Conservation (phyloP, 2,329 filamentous ascomycete species). For the Aureobasidium subglaciale region DNA sequence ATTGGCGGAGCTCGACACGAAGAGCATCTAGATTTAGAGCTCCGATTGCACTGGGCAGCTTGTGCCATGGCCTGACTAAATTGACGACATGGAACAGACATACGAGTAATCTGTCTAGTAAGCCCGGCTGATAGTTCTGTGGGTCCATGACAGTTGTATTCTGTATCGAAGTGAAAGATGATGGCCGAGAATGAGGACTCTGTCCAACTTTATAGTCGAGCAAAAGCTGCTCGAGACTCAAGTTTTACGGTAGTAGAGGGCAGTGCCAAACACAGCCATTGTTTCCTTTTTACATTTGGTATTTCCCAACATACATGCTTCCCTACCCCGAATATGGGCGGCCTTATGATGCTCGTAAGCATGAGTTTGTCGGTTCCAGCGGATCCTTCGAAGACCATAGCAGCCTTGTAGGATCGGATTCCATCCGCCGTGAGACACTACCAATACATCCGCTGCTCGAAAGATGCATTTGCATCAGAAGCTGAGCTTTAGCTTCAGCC, state of each 20-base stretch:
- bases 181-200: too few relatives aligned
- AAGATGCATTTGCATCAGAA: background rate
- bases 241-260: background rate
- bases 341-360: too few relatives aligned
- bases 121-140: slow-evolving; percentile 7
- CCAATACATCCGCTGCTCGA: background rate
- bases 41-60: slow-evolving; percentile 35
- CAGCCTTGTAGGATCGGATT: too few relatives aligned
- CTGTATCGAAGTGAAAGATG: background rate
- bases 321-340: too few relatives aligned
- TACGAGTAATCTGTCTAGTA: background rate
- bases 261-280: background rate
- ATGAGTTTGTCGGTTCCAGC: too few relatives aligned
- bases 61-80: slow-evolving; percentile 37
- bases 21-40: slow-evolving; percentile 37
- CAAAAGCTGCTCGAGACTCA: background rate
- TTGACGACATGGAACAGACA: slow-evolving; percentile 33
- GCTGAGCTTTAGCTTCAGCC: background rate
- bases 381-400: too few relatives aligned
- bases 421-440: too few relatives aligned
- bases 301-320: too few relatives aligned
- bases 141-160: background rate
- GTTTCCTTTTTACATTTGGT: too few relatives aligned
- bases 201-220: background rate
- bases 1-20: slow-evolving; percentile 36